These are phyloP conservation scores for Colletotrichum cuscutae DNA, from an alignment of 2,329 filamentous ascomycete species.

Conservation along the genomic window DNA sequence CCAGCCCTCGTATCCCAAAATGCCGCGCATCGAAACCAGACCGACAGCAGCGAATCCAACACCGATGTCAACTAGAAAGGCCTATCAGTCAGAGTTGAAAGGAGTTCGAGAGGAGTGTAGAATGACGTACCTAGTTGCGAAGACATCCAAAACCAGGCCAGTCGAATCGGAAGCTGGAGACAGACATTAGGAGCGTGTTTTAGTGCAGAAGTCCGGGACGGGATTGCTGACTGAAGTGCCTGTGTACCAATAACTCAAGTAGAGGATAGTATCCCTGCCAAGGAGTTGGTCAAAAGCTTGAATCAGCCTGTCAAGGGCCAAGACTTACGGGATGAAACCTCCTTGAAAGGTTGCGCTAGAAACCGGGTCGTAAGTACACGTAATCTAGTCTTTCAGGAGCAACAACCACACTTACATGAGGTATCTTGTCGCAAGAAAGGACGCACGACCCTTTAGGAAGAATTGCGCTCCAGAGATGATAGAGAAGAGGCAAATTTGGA, in stretches of 20 bases:
- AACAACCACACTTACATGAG: conserved; percentile 46
- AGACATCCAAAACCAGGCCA: conserved; percentile 75
- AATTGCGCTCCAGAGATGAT: conserved; percentile 32
- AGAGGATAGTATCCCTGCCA: conserved; percentile 22
- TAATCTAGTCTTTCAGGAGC: accelerated
- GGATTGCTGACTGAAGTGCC: conserved; percentile 53
- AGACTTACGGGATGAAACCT: conserved; percentile 52
- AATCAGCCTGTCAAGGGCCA: conserved; percentile 37
- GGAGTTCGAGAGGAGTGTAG: accelerated
- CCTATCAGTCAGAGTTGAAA: neutral
- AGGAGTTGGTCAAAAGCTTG: conserved; percentile 33
- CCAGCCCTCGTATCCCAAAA: conserved; percentile 65
- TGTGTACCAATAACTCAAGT: conserved; percentile 76
- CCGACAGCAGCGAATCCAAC: conserved; percentile 67
- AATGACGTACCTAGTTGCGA: conserved; percentile 40
- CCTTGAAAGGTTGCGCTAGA: conserved; percentile 47
- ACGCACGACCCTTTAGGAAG: conserved; percentile 48
- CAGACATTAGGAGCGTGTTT: conserved; percentile 13
- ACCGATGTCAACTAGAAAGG: conserved; percentile 51
- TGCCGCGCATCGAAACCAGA: conserved; percentile 64
- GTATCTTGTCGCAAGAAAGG: conserved; percentile 52
- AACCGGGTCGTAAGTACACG: neutral
- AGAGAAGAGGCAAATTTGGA: conserved; percentile 37
- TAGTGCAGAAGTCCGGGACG: accelerated
- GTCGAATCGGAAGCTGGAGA: conserved; percentile 66